phyloP scores from a whole-genome alignment of 768 basidiomycete genomes.

The Russula abietina region DNA sequence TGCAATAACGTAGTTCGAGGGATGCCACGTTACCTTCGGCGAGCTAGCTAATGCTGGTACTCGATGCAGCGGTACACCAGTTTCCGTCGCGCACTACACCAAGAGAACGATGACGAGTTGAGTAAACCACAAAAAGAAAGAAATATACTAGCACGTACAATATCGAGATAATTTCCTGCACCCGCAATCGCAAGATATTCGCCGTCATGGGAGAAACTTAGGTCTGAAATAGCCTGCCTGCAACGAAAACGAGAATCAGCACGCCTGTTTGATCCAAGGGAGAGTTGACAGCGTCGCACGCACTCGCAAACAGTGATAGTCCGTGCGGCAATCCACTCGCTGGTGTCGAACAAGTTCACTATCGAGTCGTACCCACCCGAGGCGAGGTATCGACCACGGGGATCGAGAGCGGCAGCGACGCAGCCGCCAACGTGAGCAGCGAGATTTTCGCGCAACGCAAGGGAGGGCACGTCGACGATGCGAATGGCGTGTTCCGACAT shows the following conservation, averaged over 20 bases:
- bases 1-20: constrained; percentile 72
- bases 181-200: constrained; percentile 78
- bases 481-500: constrained; percentile 59
- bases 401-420: constrained; percentile 67
- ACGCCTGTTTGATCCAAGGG: not conserved
- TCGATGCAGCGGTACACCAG: constrained; percentile 67
- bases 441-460: constrained; percentile 52
- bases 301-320: constrained; percentile 80
- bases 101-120: not conserved
- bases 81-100: constrained; percentile 70
- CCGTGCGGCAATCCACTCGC: constrained; percentile 74
- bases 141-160: constrained; percentile 37
- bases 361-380: constrained; percentile 80
- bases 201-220: constrained; percentile 80
- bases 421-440: constrained; percentile 81
- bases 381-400: constrained; percentile 74
- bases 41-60: constrained; percentile 65
- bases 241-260: not conserved
- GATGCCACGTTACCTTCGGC: constrained; percentile 78
- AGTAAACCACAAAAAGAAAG: not conserved
- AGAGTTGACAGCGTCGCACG: constrained; percentile 30
- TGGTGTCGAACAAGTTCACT: constrained; percentile 71
- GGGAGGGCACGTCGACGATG: constrained; percentile 61
- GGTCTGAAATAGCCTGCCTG: constrained; percentile 63
- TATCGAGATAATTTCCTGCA: constrained; percentile 67